Conservation (phyloP, 306 rosid species). For the Malus fusca region DNA sequence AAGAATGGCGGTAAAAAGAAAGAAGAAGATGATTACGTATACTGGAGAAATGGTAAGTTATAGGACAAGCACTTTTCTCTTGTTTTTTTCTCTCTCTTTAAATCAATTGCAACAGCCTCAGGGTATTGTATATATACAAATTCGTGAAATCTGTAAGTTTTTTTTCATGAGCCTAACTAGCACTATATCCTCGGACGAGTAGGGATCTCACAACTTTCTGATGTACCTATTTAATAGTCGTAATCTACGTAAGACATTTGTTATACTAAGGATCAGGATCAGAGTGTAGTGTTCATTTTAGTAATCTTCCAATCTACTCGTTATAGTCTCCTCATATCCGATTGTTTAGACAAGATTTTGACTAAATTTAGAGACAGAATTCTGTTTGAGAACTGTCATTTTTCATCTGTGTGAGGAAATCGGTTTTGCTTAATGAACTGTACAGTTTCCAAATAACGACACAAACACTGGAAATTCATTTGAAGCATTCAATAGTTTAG, state of each 20-base stretch:
- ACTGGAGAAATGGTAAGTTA: neutral
- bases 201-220: neutral
- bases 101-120: too few species aligned
- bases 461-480: neutral
- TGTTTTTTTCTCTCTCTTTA: too few species aligned
- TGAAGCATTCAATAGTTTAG: too few species aligned
- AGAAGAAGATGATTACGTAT: neutral
- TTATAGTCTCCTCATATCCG: neutral
- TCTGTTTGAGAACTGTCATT: neutral
- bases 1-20: neutral
- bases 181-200: neutral
- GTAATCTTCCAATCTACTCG: neutral
- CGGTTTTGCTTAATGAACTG: neutral
- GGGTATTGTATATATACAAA: neutral
- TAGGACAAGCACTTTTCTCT: too few species aligned
- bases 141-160: neutral
- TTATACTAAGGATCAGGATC: neutral
- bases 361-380: too few species aligned
- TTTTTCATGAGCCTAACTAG: neutral
- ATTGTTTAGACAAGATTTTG: too few species aligned
- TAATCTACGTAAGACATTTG: neutral
- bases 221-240: neutral
- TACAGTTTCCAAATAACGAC: neutral
- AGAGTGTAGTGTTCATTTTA: too few species aligned
- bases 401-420: neutral